Conservation (phyloP, 495 filamentous ascomycete genomes). For the Trichoderma erinaceum region DNA sequence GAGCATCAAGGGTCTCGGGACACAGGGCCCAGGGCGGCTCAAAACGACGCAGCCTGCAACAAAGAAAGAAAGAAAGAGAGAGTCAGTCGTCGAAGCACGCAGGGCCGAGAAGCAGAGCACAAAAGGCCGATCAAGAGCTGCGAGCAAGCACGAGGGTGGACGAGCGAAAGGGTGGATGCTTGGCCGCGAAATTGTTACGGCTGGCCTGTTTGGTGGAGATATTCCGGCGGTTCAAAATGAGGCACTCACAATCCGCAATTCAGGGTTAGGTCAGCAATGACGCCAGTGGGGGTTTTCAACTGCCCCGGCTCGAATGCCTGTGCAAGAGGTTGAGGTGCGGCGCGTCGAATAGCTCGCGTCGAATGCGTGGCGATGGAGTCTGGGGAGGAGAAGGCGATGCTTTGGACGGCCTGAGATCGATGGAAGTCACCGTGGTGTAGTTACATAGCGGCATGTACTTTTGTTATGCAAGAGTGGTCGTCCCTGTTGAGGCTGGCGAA, state of each 20-base stretch:
- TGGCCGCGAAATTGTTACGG: neutral
- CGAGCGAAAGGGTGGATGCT: neutral
- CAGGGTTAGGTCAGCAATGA: constrained; percentile 14
- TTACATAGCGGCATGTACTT: constrained; percentile 13
- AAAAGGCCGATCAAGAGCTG: neutral
- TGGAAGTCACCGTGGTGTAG: constrained; percentile 11
- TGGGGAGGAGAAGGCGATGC: constrained; percentile 2
- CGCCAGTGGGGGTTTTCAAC: constrained; percentile 2
- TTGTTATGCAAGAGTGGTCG: constrained; percentile 6
- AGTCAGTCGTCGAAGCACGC: neutral
- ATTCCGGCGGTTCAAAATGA: neutral
- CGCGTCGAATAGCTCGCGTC: constrained; percentile 1
- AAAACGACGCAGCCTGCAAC: constrained; percentile 12
- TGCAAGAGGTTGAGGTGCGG: neutral
- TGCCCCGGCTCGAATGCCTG: neutral
- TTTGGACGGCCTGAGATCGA: neutral
- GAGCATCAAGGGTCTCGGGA: constrained; percentile 27
- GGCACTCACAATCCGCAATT: constrained; percentile 13
- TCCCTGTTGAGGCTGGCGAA: constrained; percentile 13
- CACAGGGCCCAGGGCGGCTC: constrained; percentile 11
- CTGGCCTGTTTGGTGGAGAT: constrained; percentile 2
- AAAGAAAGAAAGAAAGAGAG: neutral
- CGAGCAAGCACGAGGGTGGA: neutral
- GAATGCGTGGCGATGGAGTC: neutral
- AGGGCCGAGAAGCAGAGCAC: neutral